Base-by-base conservation (phyloP, 2,329 filamentous ascomycete genomes). In the Xylaria arbuscula region DNA sequence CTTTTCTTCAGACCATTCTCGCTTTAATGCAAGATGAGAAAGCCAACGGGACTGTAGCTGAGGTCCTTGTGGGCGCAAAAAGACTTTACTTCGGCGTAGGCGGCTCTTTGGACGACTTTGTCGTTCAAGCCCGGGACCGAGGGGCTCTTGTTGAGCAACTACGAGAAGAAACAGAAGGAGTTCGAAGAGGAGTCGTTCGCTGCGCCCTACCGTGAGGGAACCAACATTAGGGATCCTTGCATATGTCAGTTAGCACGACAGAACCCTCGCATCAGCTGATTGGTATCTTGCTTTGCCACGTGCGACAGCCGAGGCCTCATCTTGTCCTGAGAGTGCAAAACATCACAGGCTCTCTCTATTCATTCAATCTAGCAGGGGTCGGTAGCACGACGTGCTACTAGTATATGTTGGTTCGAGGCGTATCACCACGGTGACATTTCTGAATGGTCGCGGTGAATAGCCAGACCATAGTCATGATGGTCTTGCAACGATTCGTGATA, bases 41-140 rank as follows among this genome's bases (percentile, higher is more conserved):
- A 62, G 73, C 73, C 1, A 72, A 76, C 2, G 76, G 76, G 3
- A 82, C 84, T 59, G 81, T 82, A 60, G 87, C 89, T 0, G 86
- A 86, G 57, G 89, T 90, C 1, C 82, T 93, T 22, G 86, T 95
- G 5, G 92, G 87, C 2, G 93, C 93, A 0, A 96, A 96, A 82
- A 87, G 88, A 72, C 85, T 94, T 11, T 96, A 96, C 79, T 96
- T 96, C 80, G 93, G 93, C 2, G 93, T 96, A 5, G 93, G 93
- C 0, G 93, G 93, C 0, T 94, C 92, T 22, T 85, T 96, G 24
- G 91, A 93, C 77, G 92, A 92, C 72, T 93, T 96, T 73, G 81
- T 90, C 56, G 80, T 83, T 59, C 83, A 81, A 70, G 85, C 88
- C 50, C 81, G 81, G 63, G 80, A 77, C 0, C 82, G 82, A 45